A percentile compares a stretch with the other conserved stretches of the same genome.
Conservation (phyloP, 768 basidiomycete genomes). For the Podaxis sp. region DNA sequence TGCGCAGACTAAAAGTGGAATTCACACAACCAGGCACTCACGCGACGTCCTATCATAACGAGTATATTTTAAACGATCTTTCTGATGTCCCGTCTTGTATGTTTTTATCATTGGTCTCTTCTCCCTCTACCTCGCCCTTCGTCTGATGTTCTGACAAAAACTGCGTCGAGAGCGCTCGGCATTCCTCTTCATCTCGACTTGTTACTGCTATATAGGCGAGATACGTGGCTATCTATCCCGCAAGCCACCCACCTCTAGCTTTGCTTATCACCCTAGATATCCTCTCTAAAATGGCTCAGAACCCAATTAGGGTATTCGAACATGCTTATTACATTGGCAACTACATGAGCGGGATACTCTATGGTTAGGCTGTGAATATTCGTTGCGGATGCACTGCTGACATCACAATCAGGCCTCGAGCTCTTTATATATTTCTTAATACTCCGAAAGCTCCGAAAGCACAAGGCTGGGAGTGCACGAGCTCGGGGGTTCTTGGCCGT, state of each 20-base stretch:
- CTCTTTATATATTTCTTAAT: slow-evolving; percentile 29
- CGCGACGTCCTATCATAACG: neutral
- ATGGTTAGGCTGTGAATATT: slow-evolving; percentile 20
- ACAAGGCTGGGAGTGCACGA: slow-evolving; percentile 2
- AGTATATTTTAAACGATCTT: neutral
- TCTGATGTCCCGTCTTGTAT: neutral
- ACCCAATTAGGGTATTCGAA: slow-evolving; percentile 23
- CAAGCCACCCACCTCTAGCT: neutral
- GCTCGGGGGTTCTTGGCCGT: slow-evolving; percentile 26
- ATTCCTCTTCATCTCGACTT: neutral
- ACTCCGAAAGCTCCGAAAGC: slow-evolving; percentile 19
- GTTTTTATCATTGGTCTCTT: neutral
- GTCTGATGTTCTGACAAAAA: slow-evolving; percentile 7
- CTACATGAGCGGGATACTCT: slow-evolving; percentile 32
- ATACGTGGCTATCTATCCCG: neutral
- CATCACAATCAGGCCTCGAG: slow-evolving; percentile 24
- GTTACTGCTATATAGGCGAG: neutral
- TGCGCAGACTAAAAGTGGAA: neutral
- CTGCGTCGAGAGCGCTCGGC: neutral
- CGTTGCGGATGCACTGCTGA: neutral
- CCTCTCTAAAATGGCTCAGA: slow-evolving; percentile 3
- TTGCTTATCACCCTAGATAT: neutral
- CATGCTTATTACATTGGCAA: slow-evolving; percentile 32
- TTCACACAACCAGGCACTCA: neutral
- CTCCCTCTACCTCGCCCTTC: neutral